Evolutionary conservation across 2,329 filamentous ascomycete species (phyloP), one percentile per base, ranked within the genome.

Genomic region (Colletotrichum echinochloae): DNA sequence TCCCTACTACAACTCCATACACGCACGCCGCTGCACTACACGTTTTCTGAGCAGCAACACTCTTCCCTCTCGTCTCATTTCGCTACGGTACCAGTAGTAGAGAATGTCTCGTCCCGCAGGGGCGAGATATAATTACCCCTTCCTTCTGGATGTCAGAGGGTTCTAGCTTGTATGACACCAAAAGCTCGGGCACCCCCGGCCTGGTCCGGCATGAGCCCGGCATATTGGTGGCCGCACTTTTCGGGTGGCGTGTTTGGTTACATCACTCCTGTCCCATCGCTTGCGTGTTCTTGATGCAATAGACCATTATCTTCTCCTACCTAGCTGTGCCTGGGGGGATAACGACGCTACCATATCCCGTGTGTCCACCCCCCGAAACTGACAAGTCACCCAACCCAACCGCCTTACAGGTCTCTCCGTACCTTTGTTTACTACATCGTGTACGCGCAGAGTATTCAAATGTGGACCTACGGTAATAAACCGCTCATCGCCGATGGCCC

Each of bases 161-260:
- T 7, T 54, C 30, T 23, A 20, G 30, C 20, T 37, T 23, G 5
- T 35, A 20, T n/a, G 9, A 18, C 33, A 16, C 33, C 33, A 39
- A 39, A 39, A 41, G 44, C 26, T 44, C 59, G 48, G 18, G 35
- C 35, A 41, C 48, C 26, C 48, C 48, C 18, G 26, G 35, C 26
- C 28, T 46, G 26, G 35, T 65, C 61, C 67, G 67, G 56, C 63
- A 49, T 52, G 33, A 56, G 54, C 41, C 63, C 44, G 56, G 56
- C 48, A 56, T 66, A 66, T 56, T 70, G 49, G 67, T 66, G 67
- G 61, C 56, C 35, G 28, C 63, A 52, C 49, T 61, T 28, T 48
- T 60, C 5, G 39, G 37, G 56, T 70, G 67, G 67, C 56, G 63
- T 70, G 67, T 66, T 57, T n/a, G 8, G 49, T 66, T 70, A 66